Evolutionary conservation across 1,284 basidiomycete genomes (phyloP), one percentile per base, ranked within the genome.

Genomic region (Ustilago bromivora): DNA sequence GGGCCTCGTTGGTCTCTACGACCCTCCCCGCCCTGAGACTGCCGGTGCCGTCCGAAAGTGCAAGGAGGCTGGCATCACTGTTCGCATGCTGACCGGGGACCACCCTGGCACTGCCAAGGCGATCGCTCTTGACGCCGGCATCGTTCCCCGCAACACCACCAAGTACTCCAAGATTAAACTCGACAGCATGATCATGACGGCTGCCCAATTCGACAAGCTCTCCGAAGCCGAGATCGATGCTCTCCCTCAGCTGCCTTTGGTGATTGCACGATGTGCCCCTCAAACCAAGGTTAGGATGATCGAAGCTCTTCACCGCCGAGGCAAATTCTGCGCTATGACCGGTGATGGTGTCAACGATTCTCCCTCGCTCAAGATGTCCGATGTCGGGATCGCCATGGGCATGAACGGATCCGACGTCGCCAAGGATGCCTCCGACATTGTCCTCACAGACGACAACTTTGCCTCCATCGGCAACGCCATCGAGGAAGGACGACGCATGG

Each of bases 381-480:
- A 86, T 52, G 81, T 85, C 10, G 84, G 84, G 34, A 84, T 86
- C 46, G 84, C 83, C 32, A 86, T 86, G 84, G 84, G 84, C 38
- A 75, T 78, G 70, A 82, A 80, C 49, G 80, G 82, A 2, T 79
- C 77, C 47, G 80, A 85, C 40, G 81, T 85, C 3, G 82, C 81
- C 49, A 89, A 89, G 82, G 88, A 88, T 66, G 88, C 88, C 7
- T 88, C 90, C 17, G 90, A 91, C 82, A 87, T 92, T 56, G 91
- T 92, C 0, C 87, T 92, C 58, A 89, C 90, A 36, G 91, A 92
- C 82, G 91, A 92, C 87, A 92, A 92, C 87, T 92, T 92, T 83
- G 90, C 90, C 47, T 90, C 90, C 28, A 92, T 92, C 78, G 89
- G 89, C 23, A 89, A 90, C 64, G 92, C 91, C 11, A 89, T 92